Evolutionary conservation across 495 filamentous ascomycete genomes (phyloP).

Genomic region (Penicillium taxi): DNA sequence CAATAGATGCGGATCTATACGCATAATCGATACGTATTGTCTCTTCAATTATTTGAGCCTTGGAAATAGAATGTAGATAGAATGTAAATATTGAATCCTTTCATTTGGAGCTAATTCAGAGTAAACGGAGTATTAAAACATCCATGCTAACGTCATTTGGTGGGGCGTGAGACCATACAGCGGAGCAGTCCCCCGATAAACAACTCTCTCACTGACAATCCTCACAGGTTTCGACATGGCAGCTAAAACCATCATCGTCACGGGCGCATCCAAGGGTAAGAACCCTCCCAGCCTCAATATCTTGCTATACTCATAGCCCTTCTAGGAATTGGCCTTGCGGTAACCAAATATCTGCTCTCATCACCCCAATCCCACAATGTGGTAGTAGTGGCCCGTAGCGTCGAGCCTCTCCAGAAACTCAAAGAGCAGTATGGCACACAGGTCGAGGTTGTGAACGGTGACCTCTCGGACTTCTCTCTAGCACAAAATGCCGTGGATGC

Average conservation of each 20-base stretch:
- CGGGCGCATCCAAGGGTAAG: slow-evolving; percentile 54
- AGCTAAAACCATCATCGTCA: slow-evolving; percentile 53
- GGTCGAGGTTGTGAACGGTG: slow-evolving; percentile 66
- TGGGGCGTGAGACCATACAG: too few species aligned
- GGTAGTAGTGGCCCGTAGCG: slow-evolving; percentile 66
- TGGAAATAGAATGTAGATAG: too few species aligned
- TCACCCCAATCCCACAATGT: slow-evolving; percentile 54
- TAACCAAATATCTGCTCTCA: slow-evolving; percentile 64
- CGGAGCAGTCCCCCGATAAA: too few species aligned
- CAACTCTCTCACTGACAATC: slow-evolving; percentile 1
- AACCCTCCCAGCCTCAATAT: neutral
- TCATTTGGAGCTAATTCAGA: too few species aligned
- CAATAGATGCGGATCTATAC: too few species aligned
- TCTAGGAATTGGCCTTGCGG: slow-evolving; percentile 74
- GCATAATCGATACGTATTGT: too few species aligned
- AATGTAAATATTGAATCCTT: too few species aligned
- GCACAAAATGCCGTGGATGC: slow-evolving; percentile 53
- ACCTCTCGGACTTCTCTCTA: slow-evolving; percentile 59
- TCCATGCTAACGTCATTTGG: too few species aligned
- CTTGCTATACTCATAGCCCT: neutral
- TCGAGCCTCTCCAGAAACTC: slow-evolving; percentile 56
- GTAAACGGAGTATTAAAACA: too few species aligned
- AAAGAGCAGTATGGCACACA: slow-evolving; percentile 55
- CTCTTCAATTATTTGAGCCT: too few species aligned
- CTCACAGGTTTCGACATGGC: slow-evolving; percentile 18